Evolutionary conservation across 2,329 filamentous ascomycete genomes (phyloP), one percentile per base, ranked within the genome.

Genomic region (Clonostachys rhizophaga): DNA sequence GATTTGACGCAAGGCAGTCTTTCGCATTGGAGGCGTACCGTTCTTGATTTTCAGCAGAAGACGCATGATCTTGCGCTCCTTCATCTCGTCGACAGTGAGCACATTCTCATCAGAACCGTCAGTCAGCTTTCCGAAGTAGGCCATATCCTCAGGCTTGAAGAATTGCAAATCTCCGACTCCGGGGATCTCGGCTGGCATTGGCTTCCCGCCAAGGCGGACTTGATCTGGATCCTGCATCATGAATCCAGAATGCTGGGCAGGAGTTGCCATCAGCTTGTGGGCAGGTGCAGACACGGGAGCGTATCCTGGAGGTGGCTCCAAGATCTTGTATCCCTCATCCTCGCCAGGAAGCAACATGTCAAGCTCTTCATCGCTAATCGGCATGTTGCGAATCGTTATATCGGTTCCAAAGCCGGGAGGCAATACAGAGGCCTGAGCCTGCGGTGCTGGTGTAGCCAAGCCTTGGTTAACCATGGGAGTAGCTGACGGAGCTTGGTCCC

Each of bases 141-240:
- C 86, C 91, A 97, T 96, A 67, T 99, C 94, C 66, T 99, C 94
- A 2, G 91, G 83, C 71, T 99, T 99, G 79, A 99, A 96, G 65
- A 97, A 99, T 56, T 96, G 91, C 45, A 99, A 72, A 64, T 99
- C 94, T 37, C 91, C 91, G 44, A 99, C 91, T 37, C 94, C 94
- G 5, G 94, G 91, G 36, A 99, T 96, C 62, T 97, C 92, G 5
- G 90, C 95, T 9, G 92, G 90, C 58, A 97, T 82, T 56, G 95
- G 89, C 69, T 95, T 95, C 55, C 91, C 90, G 61, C 92, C 82
- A 44, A 88, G 75, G 53, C 90, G 82, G 50, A 84, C 83, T 61
- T 88, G 91, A 55, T 95, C 91, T 9, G 91, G 89, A 55, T 99
- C 91, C 63, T 97, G 94, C 83, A 96, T 95, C 86, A 95, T 94